Evolutionary conservation across 139 green algal species (phyloP), one percentile per base, ranked within the genome.

Genomic region (Micractinium sp.): DNA sequence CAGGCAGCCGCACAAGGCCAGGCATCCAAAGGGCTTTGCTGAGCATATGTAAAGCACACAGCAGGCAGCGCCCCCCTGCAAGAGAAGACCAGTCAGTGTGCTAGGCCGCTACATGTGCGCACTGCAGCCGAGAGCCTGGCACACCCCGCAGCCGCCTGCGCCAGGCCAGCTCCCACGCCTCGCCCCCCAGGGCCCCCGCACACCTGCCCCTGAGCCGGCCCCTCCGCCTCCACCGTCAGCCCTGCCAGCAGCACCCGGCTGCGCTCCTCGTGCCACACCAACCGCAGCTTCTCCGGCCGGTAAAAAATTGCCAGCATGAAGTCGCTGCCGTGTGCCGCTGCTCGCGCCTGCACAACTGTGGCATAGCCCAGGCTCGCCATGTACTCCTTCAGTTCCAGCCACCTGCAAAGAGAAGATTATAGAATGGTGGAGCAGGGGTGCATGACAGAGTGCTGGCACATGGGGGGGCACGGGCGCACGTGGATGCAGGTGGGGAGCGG

Each of bases 231-330:
- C 38, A 90, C 85, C 36, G 38, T 75, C 36, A 95, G 89, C 71
- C 81, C 88, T 31, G 81, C 86, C 74, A 95, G 88, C 75, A 95
- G 77, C 35, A 88, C 93, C 4, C 93, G 67, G 80, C 79, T 94
- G 39, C 93, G 87, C 81, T 92, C 87, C 81, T 95, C 93, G 47
- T 66, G 75, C 93, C 93, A 95, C 38, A 66, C 73, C 60, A 91
- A 66, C 25, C 41, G 75, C 39, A 92, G 36, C 60, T 80, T 78
- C 38, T 25, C 18, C 1, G 29, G 16, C 35, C 81, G 86, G 22
- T 56, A 92, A 47, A 91, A 92, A 7, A 89, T 29, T 12, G 90
- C 90, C 29, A 92, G 74, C 79, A 78, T 80, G 56, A 90, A 82
- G 66, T 92, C 71, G 38, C 41, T 76, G 41, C 60, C 53, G 33